These are phyloP conservation scores for Juglanconis sp. DNA, from an alignment of 2,329 filamentous ascomycete genomes.

Conservation along the genomic window DNA sequence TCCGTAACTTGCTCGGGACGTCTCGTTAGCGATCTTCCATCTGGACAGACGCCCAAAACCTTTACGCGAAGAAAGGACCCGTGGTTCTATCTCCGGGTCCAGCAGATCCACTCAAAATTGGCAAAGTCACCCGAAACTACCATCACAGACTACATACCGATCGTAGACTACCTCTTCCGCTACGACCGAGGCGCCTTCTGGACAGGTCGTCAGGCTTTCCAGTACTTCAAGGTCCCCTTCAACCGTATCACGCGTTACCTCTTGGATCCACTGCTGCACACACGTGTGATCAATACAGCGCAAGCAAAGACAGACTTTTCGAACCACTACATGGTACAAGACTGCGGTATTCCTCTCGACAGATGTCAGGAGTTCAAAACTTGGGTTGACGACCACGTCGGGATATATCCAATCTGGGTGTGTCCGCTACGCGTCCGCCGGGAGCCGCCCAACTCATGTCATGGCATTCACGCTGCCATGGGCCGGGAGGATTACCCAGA, in stretches of 20 bases:
- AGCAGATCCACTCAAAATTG: constrained; percentile 35
- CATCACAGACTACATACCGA: constrained; percentile 45
- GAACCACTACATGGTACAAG: constrained; percentile 64
- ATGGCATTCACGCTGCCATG: constrained; percentile 45
- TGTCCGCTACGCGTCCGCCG: constrained; percentile 48
- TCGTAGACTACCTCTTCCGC: constrained; percentile 67
- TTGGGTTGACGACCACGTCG: constrained; percentile 44
- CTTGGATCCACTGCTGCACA: constrained; percentile 62
- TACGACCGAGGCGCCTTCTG: constrained; percentile 70
- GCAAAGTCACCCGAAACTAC: constrained; percentile 19
- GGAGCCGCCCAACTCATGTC: constrained; percentile 35
- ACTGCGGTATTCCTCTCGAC: constrained; percentile 52
- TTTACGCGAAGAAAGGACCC: constrained; percentile 62
- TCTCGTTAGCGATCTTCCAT: constrained; percentile 46
- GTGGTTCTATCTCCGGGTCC: constrained; percentile 72
- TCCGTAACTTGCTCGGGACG: constrained; percentile 61
- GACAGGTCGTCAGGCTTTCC: constrained; percentile 60
- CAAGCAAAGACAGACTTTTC: constrained; percentile 9
- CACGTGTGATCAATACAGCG: constrained; percentile 48
- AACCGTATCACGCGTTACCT: constrained; percentile 59
- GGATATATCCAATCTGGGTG: constrained; percentile 55
- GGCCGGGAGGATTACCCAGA: constrained; percentile 20
- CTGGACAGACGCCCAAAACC: constrained; percentile 30
- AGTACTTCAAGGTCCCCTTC: constrained; percentile 63
- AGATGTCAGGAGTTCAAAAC: constrained; percentile 41